These are phyloP conservation scores for Tuber brumale DNA, from an alignment of 495 filamentous ascomycete species.

Conservation along the genomic window DNA sequence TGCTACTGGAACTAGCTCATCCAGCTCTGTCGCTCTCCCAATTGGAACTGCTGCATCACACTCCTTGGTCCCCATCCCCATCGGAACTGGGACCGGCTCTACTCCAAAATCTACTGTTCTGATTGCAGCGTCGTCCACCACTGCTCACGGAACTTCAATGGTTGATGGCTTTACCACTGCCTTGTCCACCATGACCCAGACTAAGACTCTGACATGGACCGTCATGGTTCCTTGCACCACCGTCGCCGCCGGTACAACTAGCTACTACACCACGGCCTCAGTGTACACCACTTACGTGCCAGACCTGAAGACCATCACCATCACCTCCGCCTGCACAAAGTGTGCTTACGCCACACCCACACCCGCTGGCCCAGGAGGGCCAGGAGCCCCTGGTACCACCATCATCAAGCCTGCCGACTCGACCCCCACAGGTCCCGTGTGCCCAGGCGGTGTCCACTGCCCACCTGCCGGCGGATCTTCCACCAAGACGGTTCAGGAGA, in stretches of 20 bases:
- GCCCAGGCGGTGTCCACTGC: not conserved
- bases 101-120: not conserved
- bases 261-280: conserved; percentile 28
- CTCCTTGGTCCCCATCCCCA: not conserved
- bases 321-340: conserved; percentile 11
- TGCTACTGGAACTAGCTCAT: not conserved
- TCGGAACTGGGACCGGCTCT: not conserved
- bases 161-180: conserved; percentile 1
- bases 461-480: not conserved
- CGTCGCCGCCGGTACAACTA: not conserved
- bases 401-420: not conserved
- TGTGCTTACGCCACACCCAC: conserved; percentile 8
- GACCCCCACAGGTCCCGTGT: not conserved
- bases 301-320: conserved; percentile 15
- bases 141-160: not conserved
- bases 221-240: conserved; percentile 26
- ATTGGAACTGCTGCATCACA: not conserved
- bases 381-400: not conserved
- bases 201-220: conserved; percentile 27
- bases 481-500: not conserved
- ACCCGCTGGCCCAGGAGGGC: conserved; percentile 1
- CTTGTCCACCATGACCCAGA: conserved; percentile 8
- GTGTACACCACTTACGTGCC: conserved; percentile 19
- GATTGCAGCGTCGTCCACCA: not conserved
- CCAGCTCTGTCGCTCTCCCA: not conserved